Conservation (phyloP, 495 filamentous ascomycete species). For the Hypoxylon trugodes region DNA sequence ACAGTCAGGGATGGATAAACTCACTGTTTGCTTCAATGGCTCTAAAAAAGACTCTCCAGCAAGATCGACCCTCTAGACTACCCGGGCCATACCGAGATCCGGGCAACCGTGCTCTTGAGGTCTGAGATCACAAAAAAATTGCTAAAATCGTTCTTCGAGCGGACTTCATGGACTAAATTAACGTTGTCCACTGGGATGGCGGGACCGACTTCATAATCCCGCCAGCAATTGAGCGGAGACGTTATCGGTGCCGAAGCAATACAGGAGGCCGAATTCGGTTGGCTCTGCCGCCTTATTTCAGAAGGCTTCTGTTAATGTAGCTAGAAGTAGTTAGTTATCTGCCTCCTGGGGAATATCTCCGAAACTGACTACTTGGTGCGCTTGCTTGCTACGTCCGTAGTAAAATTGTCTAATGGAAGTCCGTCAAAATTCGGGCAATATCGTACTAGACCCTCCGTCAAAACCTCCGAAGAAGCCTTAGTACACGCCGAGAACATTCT, state of each 20-base stretch:
- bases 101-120: constrained; percentile 5
- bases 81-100: constrained; percentile 13
- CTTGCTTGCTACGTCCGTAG: neutral
- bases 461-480: constrained; percentile 3
- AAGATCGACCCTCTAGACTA: neutral
- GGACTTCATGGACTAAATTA: constrained; percentile 5
- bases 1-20: neutral
- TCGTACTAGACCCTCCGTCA: constrained; percentile 1
- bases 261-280: neutral
- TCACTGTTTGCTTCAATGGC: too few relatives aligned
- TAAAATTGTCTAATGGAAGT: neutral
- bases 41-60: neutral
- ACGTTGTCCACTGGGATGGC: neutral
- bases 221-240: constrained; percentile 1
- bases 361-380: neutral
- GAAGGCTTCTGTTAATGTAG: neutral
- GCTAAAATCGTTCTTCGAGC: neutral
- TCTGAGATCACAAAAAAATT: constrained; percentile 14
- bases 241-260: neutral
- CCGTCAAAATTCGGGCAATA: neutral
- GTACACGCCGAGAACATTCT: constrained; percentile 16
- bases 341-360: constrained; percentile 11
- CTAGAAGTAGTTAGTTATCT: constrained; percentile 8
- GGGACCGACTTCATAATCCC: neutral
- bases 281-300: neutral